Evolutionary conservation across 805 yeast genomes (phyloP).

Genomic region (Zygosaccharomyces lentus): DNA sequence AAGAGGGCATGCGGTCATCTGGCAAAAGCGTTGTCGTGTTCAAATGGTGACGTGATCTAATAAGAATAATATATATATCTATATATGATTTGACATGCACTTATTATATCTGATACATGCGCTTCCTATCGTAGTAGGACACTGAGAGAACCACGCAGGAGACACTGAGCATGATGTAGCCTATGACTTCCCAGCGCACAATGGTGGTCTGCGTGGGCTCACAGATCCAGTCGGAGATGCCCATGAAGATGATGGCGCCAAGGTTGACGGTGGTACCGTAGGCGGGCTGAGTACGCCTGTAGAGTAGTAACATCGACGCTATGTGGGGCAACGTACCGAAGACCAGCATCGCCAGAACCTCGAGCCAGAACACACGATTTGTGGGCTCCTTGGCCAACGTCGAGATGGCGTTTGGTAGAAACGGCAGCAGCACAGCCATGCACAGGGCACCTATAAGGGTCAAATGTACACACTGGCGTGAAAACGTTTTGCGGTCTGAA

Average conservation of each 20-base stretch:
- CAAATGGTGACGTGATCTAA: constrained; percentile 24
- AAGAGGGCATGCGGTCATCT: constrained; percentile 40
- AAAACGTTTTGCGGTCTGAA: constrained; percentile 11
- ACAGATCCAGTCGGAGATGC: constrained; percentile 30
- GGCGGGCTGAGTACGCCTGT: constrained; percentile 25
- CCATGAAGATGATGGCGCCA: constrained; percentile 29
- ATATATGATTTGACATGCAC: neutral
- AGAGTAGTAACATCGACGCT: constrained; percentile 24
- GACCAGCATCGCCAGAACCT: constrained; percentile 14
- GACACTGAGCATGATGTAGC: constrained; percentile 26
- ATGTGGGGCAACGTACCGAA: constrained; percentile 29
- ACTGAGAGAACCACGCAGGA: constrained; percentile 25
- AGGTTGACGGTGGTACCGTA: constrained; percentile 29
- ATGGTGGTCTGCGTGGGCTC: constrained; percentile 30
- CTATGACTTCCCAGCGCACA: constrained; percentile 34
- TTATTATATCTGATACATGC: constrained; percentile 4
- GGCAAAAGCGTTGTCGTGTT: constrained; percentile 33
- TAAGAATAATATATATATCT: neutral
- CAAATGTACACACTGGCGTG: constrained; percentile 20
- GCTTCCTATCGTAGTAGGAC: constrained; percentile 17
- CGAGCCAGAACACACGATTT: constrained; percentile 20
- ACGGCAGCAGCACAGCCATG: constrained; percentile 22
- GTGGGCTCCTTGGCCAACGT: constrained; percentile 14
- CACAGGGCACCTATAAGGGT: constrained; percentile 21
- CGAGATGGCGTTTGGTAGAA: constrained; percentile 16